Conservation (phyloP, 2,329 filamentous ascomycete species). For the Aspergillus sp. region DNA sequence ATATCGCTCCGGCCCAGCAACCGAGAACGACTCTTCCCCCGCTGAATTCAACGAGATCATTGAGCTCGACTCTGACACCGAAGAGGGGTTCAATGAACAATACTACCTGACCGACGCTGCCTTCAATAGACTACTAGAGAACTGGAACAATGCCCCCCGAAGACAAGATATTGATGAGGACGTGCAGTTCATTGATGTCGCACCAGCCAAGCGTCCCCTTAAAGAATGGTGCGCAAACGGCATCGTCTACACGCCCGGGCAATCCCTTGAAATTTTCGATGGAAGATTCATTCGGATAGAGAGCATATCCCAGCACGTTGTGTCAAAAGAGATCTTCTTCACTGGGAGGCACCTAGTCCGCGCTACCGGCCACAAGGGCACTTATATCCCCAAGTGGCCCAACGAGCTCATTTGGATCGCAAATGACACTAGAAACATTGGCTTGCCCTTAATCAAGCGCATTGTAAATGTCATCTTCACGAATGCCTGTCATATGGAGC, state of each 20-base stretch:
- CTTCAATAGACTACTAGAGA: conserved; percentile 18
- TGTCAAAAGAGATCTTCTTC: conserved; percentile 31
- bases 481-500: conserved; percentile 46
- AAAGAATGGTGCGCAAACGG: conserved; percentile 22
- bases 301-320: conserved; percentile 34
- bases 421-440: conserved; percentile 45
- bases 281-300: conserved; percentile 45
- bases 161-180: no score
- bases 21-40: no score
- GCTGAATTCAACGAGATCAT: conserved; percentile 2
- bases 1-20: background rate
- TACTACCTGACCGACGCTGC: conserved; percentile 33
- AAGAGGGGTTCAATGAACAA: conserved; percentile 14
- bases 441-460: conserved; percentile 38
- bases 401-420: conserved; percentile 52
- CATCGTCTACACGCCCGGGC: conserved; percentile 28
- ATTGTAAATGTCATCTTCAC: conserved; percentile 55
- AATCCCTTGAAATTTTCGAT: conserved; percentile 42
- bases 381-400: conserved; percentile 33
- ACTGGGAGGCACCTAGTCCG: conserved; percentile 41
- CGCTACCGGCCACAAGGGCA: conserved; percentile 33
- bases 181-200: background rate
- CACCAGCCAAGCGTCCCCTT: conserved; percentile 9
- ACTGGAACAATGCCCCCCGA: conserved; percentile 1
- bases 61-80: conserved; percentile 12